Evolutionary conservation across 1,284 basidiomycete species (phyloP).

Genomic region (Neolentinus lepideus): DNA sequence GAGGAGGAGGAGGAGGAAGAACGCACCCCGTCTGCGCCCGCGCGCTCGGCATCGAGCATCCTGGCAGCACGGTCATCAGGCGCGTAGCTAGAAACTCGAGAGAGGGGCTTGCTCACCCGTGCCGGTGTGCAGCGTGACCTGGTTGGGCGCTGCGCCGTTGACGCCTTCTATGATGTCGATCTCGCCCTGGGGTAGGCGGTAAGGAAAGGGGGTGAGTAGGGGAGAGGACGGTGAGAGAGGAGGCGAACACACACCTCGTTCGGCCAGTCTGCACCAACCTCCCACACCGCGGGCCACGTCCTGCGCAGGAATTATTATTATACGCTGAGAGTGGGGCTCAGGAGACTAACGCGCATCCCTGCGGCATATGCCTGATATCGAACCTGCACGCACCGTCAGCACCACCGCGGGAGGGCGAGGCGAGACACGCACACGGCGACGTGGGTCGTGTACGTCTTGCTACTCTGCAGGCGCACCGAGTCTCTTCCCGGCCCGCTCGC

Average conservation of each 20-base stretch:
- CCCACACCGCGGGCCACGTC: slow-evolving; percentile 33
- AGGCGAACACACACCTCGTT: slow-evolving; percentile 15
- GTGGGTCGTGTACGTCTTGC: slow-evolving; percentile 42
- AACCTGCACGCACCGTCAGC: slow-evolving; percentile 29
- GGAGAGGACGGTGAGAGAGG: neutral
- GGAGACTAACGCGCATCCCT: slow-evolving; percentile 42
- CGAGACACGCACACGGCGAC: slow-evolving; percentile 45
- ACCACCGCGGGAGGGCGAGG: neutral
- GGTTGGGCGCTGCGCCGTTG: slow-evolving; percentile 48
- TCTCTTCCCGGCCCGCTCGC: slow-evolving; percentile 46
- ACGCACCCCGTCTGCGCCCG: neutral
- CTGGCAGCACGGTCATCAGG: slow-evolving; percentile 48
- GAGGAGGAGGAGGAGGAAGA: neutral
- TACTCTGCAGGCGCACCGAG: slow-evolving; percentile 49
- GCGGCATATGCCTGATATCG: slow-evolving; percentile 47
- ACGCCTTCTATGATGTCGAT: slow-evolving; percentile 68
- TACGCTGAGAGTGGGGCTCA: too few species aligned
- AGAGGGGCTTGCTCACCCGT: slow-evolving; percentile 22
- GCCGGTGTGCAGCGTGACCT: slow-evolving; percentile 58
- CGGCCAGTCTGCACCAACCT: slow-evolving; percentile 27
- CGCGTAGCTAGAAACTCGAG: slow-evolving; percentile 18
- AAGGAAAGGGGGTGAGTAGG: too few species aligned
- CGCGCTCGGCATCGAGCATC: slow-evolving; percentile 50
- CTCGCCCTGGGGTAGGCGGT: slow-evolving; percentile 40
- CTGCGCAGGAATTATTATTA: too few species aligned